phyloP scores from a whole-genome alignment of 352 stramenopile species.

The Phytophthora hibernalis region DNA sequence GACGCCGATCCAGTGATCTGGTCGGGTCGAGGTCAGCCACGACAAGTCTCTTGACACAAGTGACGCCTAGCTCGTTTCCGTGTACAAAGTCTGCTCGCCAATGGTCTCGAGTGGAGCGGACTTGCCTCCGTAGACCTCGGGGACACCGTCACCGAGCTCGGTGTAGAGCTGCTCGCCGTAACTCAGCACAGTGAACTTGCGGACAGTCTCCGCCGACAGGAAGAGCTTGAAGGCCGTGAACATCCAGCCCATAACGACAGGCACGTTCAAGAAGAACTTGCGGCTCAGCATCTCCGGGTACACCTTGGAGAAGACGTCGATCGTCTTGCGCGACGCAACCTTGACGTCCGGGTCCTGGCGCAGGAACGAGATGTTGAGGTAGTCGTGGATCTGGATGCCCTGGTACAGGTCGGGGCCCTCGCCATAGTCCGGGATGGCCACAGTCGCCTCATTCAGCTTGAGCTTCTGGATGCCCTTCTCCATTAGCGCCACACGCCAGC shows the following conservation, averaged over 20 bases:
- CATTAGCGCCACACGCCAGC: conserved; percentile 41
- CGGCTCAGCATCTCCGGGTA: conserved; percentile 41
- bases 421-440: conserved; percentile 35
- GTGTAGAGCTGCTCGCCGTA: conserved; percentile 37
- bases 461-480: conserved; percentile 40
- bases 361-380: conserved; percentile 42
- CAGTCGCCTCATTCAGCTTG: conserved; percentile 33
- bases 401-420: conserved; percentile 36
- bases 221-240: conserved; percentile 40
- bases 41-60: neutral
- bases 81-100: conserved; percentile 33
- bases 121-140: conserved; percentile 38
- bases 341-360: conserved; percentile 39
- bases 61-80: conserved; percentile 7
- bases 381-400: conserved; percentile 39
- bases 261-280: conserved; percentile 43
- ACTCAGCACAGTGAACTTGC: conserved; percentile 39
- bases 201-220: conserved; percentile 27
- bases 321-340: conserved; percentile 32
- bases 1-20: neutral
- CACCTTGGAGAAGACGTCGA: conserved; percentile 39
- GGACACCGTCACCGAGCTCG: conserved; percentile 27
- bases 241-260: conserved; percentile 38
- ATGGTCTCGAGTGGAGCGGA: conserved; percentile 25
- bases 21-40: too few relatives aligned